Evolutionary conservation across 192 early-diverging fungal genomes (phyloP).

Genomic region (Backusella sp.): DNA sequence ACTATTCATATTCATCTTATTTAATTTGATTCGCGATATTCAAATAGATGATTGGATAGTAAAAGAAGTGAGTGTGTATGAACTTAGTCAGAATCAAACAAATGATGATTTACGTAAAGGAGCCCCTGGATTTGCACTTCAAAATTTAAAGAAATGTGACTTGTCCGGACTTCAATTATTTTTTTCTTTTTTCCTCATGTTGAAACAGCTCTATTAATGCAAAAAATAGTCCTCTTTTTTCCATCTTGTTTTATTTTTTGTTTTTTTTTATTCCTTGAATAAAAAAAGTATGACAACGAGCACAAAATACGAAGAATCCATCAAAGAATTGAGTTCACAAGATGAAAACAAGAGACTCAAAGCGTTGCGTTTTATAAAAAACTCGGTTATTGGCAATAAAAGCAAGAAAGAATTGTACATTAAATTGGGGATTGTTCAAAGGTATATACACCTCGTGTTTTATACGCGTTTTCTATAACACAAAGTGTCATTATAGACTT

Average conservation of each 20-base stretch:
- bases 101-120: too few relatives aligned
- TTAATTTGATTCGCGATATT: not conserved
- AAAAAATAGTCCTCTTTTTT: not conserved
- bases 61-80: too few relatives aligned
- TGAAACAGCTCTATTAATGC: not conserved
- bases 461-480: not conserved
- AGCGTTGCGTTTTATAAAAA: constrained; percentile 75
- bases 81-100: not conserved
- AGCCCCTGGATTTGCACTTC: not conserved
- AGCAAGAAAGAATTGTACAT: constrained; percentile 78
- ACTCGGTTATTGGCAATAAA: constrained; percentile 78
- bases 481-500: constrained; percentile 39
- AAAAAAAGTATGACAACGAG: constrained; percentile 39
- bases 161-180: not conserved
- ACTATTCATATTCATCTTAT: not conserved
- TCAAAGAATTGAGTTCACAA: constrained; percentile 42
- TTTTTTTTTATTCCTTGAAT: not conserved
- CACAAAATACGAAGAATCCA: constrained; percentile 51
- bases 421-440: constrained; percentile 57
- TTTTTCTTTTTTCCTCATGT: not conserved
- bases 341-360: constrained; percentile 45
- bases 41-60: too few relatives aligned
- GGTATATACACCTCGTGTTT: constrained; percentile 25
- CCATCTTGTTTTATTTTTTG: not conserved
- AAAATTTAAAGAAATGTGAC: not conserved